Percentiles rank a stretch among this genome's conserved stretches.
These are phyloP conservation scores for Udeniomyces megalosporus DNA, from an alignment of 768 basidiomycete genomes.

Conservation along the genomic window DNA sequence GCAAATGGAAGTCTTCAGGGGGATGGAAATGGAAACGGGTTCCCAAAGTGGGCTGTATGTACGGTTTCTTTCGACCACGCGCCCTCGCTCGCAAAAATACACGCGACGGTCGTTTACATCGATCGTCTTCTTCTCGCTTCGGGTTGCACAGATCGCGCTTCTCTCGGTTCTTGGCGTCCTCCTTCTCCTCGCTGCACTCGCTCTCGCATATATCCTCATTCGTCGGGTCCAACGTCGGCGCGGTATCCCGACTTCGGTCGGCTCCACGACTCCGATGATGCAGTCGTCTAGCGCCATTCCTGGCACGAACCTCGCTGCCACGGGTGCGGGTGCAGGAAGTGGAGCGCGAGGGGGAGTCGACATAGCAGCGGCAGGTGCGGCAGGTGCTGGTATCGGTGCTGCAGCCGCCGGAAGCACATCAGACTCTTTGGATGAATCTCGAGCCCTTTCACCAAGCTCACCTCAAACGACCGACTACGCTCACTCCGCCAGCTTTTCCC, in stretches of 20 bases:
- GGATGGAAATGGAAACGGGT: neutral
- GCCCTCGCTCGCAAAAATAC: neutral
- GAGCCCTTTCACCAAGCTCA: neutral
- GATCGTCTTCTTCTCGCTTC: neutral
- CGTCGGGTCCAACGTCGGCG: conserved; percentile 2
- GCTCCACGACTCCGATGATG: neutral
- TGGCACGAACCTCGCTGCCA: neutral
- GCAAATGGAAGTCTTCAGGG: conserved; percentile 6
- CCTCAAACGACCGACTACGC: neutral
- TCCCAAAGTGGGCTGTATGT: conserved; percentile 13
- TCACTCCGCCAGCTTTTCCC: neutral
- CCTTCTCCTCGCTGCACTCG: conserved; percentile 6
- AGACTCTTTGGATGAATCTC: neutral
- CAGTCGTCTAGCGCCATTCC: neutral
- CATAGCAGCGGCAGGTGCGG: neutral
- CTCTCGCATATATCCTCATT: conserved; percentile 7
- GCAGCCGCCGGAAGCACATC: too few species aligned
- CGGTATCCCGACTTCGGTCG: neutral
- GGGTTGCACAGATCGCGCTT: conserved; percentile 5
- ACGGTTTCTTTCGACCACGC: neutral
- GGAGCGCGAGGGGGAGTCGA: neutral
- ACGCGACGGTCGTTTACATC: neutral
- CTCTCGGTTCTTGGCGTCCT: conserved; percentile 12
- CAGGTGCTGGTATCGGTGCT: neutral
- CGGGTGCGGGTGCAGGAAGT: neutral